Evolutionary conservation across 306 rosid species (phyloP), one percentile per base, ranked within the genome.

Genomic region (Alnus rubra): DNA sequence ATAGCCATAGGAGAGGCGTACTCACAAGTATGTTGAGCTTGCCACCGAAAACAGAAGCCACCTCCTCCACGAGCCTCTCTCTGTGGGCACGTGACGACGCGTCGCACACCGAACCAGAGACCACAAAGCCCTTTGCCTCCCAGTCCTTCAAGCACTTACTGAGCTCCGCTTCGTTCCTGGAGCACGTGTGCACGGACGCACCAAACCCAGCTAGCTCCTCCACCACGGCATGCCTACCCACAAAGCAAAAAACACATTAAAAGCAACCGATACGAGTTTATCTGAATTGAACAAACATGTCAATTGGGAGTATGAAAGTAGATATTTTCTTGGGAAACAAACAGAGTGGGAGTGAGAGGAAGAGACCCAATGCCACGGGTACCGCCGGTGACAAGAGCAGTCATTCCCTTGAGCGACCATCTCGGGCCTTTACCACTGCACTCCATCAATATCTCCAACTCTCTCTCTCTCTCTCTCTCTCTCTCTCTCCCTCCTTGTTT

Each of bases 321-420:
- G 37, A 59, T 0, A 59, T 23, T 28, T 59, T 0, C 14, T 49
- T 7, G 9, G 60, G 58, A 45, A 7, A 30, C 65, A 45, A 64
- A 55, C 37, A 48, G 7, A 31, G 19, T 53, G 69, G 9, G 59
- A 31, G 52, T 31, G 35, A 6, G 55, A 84, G 60, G 65, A 75
- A 75, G 42, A 35, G 74, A 92, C 97, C 98, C 97, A 31, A 92
- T 92, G 79, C 96, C 98, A 18, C 97, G 98, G 44, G 98, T 95
- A 52, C 98, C 94, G 4, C 98, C 98, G 6, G 98, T 95, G 74
- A 95, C 98, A 13, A 92, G 92, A 73, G 98, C 98, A 1, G 86
- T 88, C 85, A 35, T 68, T 70, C 94, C 97, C 2, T 79, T 72
- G 72, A 92, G 96, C 0, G 97, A 91, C 98, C 98, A 95, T 74